phyloP scores from a whole-genome alignment of 768 basidiomycete species.

The Fomitopsis serialis region DNA sequence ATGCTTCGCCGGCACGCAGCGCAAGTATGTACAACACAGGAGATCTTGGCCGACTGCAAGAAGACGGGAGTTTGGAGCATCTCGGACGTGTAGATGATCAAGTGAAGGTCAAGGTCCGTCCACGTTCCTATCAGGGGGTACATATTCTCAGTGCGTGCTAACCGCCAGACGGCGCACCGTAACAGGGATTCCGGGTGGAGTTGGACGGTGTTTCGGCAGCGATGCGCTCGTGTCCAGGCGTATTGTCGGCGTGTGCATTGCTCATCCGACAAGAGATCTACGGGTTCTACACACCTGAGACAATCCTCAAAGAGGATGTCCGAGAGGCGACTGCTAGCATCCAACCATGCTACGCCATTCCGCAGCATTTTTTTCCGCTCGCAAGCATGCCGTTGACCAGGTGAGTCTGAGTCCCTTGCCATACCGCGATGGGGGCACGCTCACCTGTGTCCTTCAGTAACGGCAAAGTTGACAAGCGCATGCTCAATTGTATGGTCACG shows the following conservation, averaged over 20 bases:
- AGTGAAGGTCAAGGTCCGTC: slow-evolving; percentile 55
- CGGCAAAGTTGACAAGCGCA: slow-evolving; percentile 38
- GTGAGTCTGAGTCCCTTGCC: slow-evolving; percentile 22
- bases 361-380: slow-evolving; percentile 34
- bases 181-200: slow-evolving; percentile 54
- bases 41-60: slow-evolving; percentile 51
- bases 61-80: slow-evolving; percentile 50
- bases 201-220: slow-evolving; percentile 51
- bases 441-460: background rate
- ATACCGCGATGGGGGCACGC: background rate
- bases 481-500: no score
- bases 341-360: slow-evolving; percentile 52
- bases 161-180: no score
- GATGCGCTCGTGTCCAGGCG: slow-evolving; percentile 37
- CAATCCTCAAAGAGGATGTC: slow-evolving; percentile 29
- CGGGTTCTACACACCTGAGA: slow-evolving; percentile 41
- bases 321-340: slow-evolving; percentile 33
- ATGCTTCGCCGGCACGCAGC: background rate
- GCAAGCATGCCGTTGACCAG: slow-evolving; percentile 47
- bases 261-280: slow-evolving; percentile 43
- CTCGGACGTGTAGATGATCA: slow-evolving; percentile 59
- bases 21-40: slow-evolving; percentile 58
- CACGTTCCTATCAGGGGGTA: no score
- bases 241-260: slow-evolving; percentile 39
- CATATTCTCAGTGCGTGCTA: no score